These are phyloP conservation scores for Debaryomycetaceae sp. DNA, from an alignment of 1,139 yeast species.

Conservation along the genomic window DNA sequence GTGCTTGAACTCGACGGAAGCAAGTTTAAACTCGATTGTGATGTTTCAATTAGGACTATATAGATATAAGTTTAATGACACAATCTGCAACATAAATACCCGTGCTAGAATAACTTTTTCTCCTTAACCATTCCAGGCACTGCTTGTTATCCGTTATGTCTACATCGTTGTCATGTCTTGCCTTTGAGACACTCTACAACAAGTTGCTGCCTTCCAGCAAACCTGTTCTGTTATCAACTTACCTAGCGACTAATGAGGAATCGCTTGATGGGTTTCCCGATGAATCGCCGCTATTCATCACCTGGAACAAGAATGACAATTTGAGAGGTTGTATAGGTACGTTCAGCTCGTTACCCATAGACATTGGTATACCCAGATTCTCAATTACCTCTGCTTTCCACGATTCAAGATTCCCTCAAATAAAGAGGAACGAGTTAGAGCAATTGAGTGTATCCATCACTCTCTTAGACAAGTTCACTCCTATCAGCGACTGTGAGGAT, in stretches of 20 bases:
- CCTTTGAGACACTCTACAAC: conserved; percentile 33
- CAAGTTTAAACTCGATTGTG: neutral
- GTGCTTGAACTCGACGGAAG: neutral
- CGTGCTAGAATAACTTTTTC: neutral
- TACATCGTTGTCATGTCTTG: conserved; percentile 36
- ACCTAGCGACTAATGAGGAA: conserved; percentile 15
- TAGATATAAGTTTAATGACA: neutral
- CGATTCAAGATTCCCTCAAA: conserved; percentile 75
- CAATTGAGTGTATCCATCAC: conserved; percentile 54
- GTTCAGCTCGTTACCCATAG: conserved; percentile 47
- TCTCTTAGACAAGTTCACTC: conserved; percentile 57
- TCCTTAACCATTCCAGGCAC: neutral
- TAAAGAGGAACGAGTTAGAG: conserved; percentile 51
- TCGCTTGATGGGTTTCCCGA: conserved; percentile 39
- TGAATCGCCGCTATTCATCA: conserved; percentile 65
- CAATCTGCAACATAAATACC: neutral
- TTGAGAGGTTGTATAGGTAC: conserved; percentile 95
- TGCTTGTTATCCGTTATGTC: conserved; percentile 15
- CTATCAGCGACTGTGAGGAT: conserved; percentile 48
- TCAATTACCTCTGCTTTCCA: conserved; percentile 67
- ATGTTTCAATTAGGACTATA: neutral
- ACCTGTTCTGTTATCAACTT: conserved; percentile 14
- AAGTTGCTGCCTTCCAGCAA: conserved; percentile 15
- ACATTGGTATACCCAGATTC: conserved; percentile 58
- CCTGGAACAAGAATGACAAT: conserved; percentile 65